These are phyloP conservation scores for Trypanosoma caninum DNA, from an alignment of 208 protist genomes.

Conservation along the genomic window DNA sequence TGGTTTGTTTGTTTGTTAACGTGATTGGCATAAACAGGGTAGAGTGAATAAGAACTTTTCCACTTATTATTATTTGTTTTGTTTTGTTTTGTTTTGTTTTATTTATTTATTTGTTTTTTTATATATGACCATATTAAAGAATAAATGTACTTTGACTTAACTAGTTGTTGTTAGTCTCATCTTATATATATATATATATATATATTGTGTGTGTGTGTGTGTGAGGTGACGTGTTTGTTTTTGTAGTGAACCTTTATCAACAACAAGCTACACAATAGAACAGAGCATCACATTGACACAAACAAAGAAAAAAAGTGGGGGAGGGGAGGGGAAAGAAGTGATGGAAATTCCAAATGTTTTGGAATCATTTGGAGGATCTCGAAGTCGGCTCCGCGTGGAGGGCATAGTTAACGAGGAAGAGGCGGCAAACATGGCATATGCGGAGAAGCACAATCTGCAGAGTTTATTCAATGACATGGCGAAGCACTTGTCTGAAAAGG, in stretches of 20 bases:
- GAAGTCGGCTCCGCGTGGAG: conserved; percentile 52
- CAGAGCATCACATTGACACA: not conserved
- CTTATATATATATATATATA: not conserved
- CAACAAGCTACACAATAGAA: not conserved
- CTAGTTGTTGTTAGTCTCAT: not conserved
- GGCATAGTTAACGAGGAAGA: conserved; percentile 71
- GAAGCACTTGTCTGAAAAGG: conserved; percentile 64
- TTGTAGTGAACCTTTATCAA: too few relatives aligned
- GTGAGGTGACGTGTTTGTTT: too few relatives aligned
- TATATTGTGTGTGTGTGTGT: too few relatives aligned
- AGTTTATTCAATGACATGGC: conserved; percentile 73
- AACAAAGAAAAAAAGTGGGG: not conserved
- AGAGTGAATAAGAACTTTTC: not conserved
- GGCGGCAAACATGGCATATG: conserved; percentile 69
- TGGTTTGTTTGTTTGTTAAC: not conserved
- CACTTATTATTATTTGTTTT: not conserved
- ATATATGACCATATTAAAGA: not conserved
- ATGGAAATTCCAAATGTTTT: conserved; percentile 25
- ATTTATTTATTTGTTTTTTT: not conserved
- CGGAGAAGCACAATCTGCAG: conserved; percentile 74
- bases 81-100: not conserved
- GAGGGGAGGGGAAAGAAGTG: too few relatives aligned
- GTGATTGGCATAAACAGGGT: not conserved
- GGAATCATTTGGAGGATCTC: conserved; percentile 60
- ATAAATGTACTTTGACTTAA: not conserved